Evolutionary conservation across 2,329 filamentous ascomycete genomes (phyloP).

Genomic region (Neospermospora avenae): DNA sequence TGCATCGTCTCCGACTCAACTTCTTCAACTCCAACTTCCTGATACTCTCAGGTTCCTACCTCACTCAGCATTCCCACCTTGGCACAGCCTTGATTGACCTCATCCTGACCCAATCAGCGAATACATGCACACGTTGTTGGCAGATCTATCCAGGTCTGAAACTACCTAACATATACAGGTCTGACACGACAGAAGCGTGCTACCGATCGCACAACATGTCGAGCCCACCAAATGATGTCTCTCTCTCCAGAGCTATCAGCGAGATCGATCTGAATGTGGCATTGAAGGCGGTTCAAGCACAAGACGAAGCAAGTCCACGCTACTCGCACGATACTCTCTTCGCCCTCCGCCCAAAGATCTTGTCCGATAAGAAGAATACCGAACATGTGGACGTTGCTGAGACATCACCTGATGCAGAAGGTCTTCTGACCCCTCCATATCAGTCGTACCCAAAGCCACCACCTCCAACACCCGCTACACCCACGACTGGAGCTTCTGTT

Average conservation of each 20-base stretch:
- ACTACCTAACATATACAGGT: too few species aligned
- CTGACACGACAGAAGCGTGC: not conserved
- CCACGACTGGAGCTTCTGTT: not conserved
- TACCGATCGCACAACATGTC: conserved; percentile 4
- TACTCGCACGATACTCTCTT: conserved; percentile 26
- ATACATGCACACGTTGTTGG: not conserved
- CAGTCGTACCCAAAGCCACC: conserved; percentile 16
- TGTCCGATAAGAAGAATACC: conserved; percentile 9
- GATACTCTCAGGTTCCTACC: not conserved
- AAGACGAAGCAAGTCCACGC: conserved; percentile 2
- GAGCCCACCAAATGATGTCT: conserved; percentile 5
- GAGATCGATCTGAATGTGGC: conserved; percentile 26
- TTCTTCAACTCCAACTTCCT: not conserved
- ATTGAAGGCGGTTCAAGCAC: conserved; percentile 7
- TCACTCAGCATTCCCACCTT: not conserved
- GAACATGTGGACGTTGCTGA: conserved; percentile 15
- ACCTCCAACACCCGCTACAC: conserved; percentile 20
- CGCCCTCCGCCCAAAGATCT: conserved; percentile 11
- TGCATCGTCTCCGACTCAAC: not conserved
- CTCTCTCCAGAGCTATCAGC: conserved; percentile 27
- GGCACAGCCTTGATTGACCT: conserved; percentile 8
- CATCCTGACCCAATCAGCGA: not conserved
- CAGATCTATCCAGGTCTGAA: conserved; percentile 1
- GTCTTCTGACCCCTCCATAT: conserved; percentile 18
- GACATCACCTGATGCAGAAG: conserved; percentile 10